Percentiles rank a stretch among this genome's conserved stretches.
phyloP scores from a whole-genome alignment of 768 basidiomycete genomes.

The Leccinum variicolor region DNA sequence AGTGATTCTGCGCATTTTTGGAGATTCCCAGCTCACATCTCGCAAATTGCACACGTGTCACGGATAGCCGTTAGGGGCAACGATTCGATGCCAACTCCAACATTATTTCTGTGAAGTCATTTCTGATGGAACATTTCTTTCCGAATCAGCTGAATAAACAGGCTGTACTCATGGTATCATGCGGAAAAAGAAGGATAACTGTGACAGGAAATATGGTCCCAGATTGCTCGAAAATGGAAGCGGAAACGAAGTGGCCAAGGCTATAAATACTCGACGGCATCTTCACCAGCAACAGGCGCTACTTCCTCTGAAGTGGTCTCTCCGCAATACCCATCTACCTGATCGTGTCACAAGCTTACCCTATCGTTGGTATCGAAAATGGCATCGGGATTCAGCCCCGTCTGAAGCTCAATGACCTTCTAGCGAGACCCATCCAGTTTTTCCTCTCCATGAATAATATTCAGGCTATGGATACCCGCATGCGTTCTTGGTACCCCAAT shows the following conservation, averaged over 20 bases:
- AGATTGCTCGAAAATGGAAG: not conserved
- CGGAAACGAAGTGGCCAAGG: not conserved
- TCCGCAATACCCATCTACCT: not conserved
- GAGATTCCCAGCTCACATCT: too few species aligned
- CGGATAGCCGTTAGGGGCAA: not conserved
- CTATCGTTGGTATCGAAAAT: slow-evolving; percentile 3
- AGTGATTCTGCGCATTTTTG: not conserved
- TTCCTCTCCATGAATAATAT: slow-evolving; percentile 14
- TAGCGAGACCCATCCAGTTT: slow-evolving; percentile 9
- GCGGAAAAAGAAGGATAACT: not conserved
- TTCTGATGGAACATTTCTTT: not conserved
- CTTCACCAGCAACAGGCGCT: not conserved
- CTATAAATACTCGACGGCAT: too few species aligned
- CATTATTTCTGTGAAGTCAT: too few species aligned
- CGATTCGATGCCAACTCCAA: not conserved
- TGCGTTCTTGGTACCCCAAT: slow-evolving; percentile 37
- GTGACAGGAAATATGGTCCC: not conserved
- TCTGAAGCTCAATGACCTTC: slow-evolving; percentile 17
- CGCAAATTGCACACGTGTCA: too few species aligned
- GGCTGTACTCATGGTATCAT: not conserved
- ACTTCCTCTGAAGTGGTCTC: not conserved
- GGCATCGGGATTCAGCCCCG: slow-evolving; percentile 12
- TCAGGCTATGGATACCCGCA: not conserved
- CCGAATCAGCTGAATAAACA: not conserved
- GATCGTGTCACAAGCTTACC: slow-evolving; percentile 13